phyloP scores from a whole-genome alignment of 177 flowering plant genomes.

The Vitis hybrid region DNA sequence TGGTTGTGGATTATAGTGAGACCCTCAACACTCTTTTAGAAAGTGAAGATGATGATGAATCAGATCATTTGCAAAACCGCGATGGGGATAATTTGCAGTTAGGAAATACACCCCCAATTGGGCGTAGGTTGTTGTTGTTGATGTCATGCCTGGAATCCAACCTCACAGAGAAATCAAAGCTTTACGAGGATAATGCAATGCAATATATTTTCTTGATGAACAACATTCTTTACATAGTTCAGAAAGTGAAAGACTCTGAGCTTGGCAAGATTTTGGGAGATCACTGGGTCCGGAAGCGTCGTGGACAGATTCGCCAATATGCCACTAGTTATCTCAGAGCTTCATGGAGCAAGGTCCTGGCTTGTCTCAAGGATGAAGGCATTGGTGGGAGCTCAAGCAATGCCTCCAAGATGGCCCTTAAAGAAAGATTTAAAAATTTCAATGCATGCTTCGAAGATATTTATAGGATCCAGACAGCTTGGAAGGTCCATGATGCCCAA shows the following conservation, averaged over 20 bases:
- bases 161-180: conserved; percentile 67
- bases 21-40: conserved; percentile 54
- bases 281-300: conserved; percentile 70
- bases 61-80: conserved; percentile 15
- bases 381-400: conserved; percentile 58
- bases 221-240: conserved; percentile 74
- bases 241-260: conserved; percentile 84
- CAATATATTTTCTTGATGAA: conserved; percentile 80
- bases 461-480: conserved; percentile 72
- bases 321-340: conserved; percentile 83
- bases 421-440: conserved; percentile 85
- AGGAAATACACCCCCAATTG: conserved; percentile 46
- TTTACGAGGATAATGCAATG: conserved; percentile 76
- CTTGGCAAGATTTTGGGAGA: conserved; percentile 74
- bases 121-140: conserved; percentile 43
- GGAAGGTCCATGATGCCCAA: conserved; percentile 88
- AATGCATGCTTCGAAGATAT: conserved; percentile 82
- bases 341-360: conserved; percentile 76
- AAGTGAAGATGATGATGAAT: conserved; percentile 16
- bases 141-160: conserved; percentile 61
- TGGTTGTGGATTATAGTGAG: conserved; percentile 72
- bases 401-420: conserved; percentile 66
- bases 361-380: conserved; percentile 87
- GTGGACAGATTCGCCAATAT: conserved; percentile 65
- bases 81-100: conserved; percentile 23